Conservation (phyloP, 2,329 filamentous ascomycete species). For the Sordariomycetes sp. region DNA sequence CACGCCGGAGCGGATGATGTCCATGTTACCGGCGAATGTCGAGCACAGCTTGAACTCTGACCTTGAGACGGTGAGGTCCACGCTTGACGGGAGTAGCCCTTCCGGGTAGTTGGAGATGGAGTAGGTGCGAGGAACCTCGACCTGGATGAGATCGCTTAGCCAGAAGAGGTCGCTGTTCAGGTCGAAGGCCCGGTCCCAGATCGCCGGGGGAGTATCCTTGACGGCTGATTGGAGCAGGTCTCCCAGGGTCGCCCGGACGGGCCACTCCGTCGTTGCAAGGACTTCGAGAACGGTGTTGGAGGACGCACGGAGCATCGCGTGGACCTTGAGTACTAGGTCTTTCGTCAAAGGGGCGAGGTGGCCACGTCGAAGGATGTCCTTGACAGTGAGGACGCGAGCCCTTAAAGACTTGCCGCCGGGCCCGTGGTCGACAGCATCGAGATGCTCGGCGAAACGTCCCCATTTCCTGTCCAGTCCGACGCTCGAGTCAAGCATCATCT, state of each 20-base stretch:
- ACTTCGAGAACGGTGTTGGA: conserved; percentile 34
- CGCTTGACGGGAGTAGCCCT: conserved; percentile 33
- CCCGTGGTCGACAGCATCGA: conserved; percentile 21
- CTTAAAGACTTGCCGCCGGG: conserved; percentile 4
- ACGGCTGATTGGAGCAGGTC: conserved; percentile 35
- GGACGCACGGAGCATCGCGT: conserved; percentile 31
- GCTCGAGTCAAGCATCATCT: conserved; percentile 26
- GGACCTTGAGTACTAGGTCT: conserved; percentile 32
- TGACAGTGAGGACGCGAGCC: conserved; percentile 23
- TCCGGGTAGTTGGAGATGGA: conserved; percentile 36
- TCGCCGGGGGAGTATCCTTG: conserved; percentile 28
- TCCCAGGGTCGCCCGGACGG: conserved; percentile 33
- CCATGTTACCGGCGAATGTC: conserved; percentile 20
- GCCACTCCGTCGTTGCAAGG: conserved; percentile 35
- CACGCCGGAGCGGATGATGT: conserved; percentile 27
- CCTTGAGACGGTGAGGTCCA: conserved; percentile 37
- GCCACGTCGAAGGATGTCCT: conserved; percentile 34
- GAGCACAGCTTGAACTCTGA: conserved; percentile 34
- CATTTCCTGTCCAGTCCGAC: conserved; percentile 25
- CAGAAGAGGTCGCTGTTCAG: conserved; percentile 26
- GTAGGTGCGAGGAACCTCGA: conserved; percentile 38
- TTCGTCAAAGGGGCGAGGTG: conserved; percentile 38
- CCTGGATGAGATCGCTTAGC: conserved; percentile 29
- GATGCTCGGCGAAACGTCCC: conserved; percentile 31
- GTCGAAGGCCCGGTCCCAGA: conserved; percentile 37